Base-by-base conservation (phyloP, 805 yeast species). In the Candida patagonica region DNA sequence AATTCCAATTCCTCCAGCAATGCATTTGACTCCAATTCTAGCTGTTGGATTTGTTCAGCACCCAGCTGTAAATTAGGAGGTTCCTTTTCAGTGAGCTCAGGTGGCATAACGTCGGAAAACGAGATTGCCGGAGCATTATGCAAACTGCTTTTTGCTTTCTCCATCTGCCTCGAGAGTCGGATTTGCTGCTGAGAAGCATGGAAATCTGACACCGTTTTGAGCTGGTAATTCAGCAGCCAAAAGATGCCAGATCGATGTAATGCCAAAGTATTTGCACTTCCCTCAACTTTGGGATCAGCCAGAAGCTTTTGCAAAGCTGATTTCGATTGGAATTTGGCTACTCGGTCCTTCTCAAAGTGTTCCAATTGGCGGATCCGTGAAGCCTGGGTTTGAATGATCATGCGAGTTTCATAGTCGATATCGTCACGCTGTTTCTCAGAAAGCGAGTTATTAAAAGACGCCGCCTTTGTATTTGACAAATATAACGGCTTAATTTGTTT, bases 171-270 rank as follows among this genome's bases (percentile, higher is more conserved):
- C 10, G 55, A 45, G 6, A 55, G 42, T 6, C 66, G 52, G 26
- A 59, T 53, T 38, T 55, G 57, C 44, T 63, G 67, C 43, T 59
- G 54, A 12, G 55, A 53, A 2, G 57, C 57, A 29, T 63, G 62
- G 36, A 48, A 29, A 26, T 49, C 59, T 2, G 65, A 52, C 4
- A 50, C 61, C 4, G 30, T 29, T 25, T 57, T 55, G 27, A 64
- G 54, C 40, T 37, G 41, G 27, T 49, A 42, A 36, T 59, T 65
- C 17, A 64, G 47, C 41, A 47, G 53, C 53, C 57, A 55, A 35
- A 63, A 54, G 45, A 65, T 56, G 5, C 68, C 67, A 19, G 44
- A 48, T 12, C 66, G 52, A 44, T 64, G 68, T 33, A 47, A 27
- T 6, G 45, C 50, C 19, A 56, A 40, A 7, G 64, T 61, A 21